Conservation (phyloP, 2,329 filamentous ascomycete species). For the Fusarium newnesense region DNA sequence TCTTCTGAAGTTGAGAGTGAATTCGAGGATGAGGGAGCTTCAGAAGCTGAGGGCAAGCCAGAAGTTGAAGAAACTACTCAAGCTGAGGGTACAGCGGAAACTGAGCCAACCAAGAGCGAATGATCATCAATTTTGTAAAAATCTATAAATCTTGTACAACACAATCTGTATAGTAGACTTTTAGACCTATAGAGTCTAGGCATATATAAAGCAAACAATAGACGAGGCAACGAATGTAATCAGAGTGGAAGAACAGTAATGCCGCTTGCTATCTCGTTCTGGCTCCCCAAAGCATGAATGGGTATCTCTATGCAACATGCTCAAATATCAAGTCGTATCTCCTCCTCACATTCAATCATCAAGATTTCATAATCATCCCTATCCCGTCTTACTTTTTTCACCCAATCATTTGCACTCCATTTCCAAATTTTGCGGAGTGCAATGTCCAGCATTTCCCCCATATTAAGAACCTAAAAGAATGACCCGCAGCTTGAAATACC, state of each 20-base stretch:
- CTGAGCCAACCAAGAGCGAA: background rate
- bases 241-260: conserved; percentile 38
- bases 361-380: conserved; percentile 40
- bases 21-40: background rate
- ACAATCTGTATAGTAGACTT: conserved; percentile 5
- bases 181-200: background rate
- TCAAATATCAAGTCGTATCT: conserved; percentile 37
- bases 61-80: background rate
- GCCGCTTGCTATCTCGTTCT: conserved; percentile 46
- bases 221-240: background rate
- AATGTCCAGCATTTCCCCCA: conserved; percentile 42
- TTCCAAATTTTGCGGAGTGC: conserved; percentile 27
- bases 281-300: conserved; percentile 43
- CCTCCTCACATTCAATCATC: conserved; percentile 40
- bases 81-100: background rate
- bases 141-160: background rate
- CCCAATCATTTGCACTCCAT: conserved; percentile 31
- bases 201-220: background rate
- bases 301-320: conserved; percentile 50
- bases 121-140: background rate
- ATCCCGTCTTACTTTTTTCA: background rate
- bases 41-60: background rate
- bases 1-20: background rate
- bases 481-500: conserved; percentile 36
- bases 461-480: conserved; percentile 23